Evolutionary conservation across 441 rosid species (phyloP), one percentile per base, ranked within the genome.

Genomic region (Eruca vesicaria): DNA sequence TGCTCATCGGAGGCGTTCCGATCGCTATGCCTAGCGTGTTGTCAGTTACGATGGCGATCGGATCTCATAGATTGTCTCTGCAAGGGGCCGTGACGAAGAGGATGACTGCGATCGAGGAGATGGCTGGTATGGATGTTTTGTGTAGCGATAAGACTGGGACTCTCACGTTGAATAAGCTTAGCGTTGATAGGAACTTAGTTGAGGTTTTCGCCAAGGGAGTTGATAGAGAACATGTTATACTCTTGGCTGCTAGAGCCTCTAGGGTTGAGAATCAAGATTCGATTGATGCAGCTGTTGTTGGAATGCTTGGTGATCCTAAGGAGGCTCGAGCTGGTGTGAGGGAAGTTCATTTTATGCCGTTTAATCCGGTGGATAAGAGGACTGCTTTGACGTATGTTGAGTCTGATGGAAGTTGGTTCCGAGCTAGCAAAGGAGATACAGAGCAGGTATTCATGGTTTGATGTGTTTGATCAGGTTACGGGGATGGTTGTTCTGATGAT

Each of bases 21-120:
- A 94, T 94, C 65, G 98, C 97, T 56, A 94, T 92, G 97, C 97
- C 97, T 50, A 88, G 89, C 50, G 97, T 92, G 69, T 83, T 93
- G 10, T 93, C 98, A 2, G 98, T 93, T 70, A 94, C 98, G 65
- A 94, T 94, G 98, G 97, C 97, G 60, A 84, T 89, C 79, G 98
- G 98, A 41, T 94, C 98, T 63, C 98, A 89, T 71, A 86, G 91
- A 73, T 93, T 94, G 33, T 90, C 94, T 66, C 86, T 82, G 50
- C 97, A 89, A 71, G 98, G 98, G 43, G 98, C 98, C 61, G 90
- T 94, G 41, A 94, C 98, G n/a, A 94, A 92, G 84, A 87, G 98
- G 82, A 94, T 92, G 98, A 94, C 98, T 18, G 97, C 98, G 68
- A 94, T 94, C 50, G 97, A 94, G 69, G 98, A 94, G 82, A 90